Evolutionary conservation across 2,329 filamentous ascomycete species (phyloP), one percentile per base, ranked within the genome.

Genomic region (Trichoderma polysporum): DNA sequence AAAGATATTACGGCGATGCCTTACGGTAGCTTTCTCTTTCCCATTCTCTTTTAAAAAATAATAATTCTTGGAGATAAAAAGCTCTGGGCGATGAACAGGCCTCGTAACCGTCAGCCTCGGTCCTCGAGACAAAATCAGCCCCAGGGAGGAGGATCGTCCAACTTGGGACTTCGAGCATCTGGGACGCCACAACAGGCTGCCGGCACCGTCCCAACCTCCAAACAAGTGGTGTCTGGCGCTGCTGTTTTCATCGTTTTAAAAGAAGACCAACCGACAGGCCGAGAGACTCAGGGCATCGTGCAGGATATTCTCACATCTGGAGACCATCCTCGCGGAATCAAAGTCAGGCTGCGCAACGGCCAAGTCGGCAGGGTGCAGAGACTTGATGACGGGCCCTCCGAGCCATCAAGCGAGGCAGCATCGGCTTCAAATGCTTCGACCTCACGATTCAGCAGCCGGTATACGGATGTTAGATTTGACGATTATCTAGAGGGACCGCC

Each of bases 241-340:
- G 69, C 74, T 4, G 91, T 94, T 62, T 90, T 88, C 57, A 91
- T 94, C 65, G 82, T 94, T 1, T 83, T 93, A 35, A 94, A 94
- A 73, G 82, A 85, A 68, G 91, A 94, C 76, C 91, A 94, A 75
- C 86, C 85, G 1, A 93, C 90, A 0, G 91, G 91, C 7, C 84
- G 85, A 53, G 88, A 92, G 72, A 91, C 92, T 1, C 80, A 83
- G 52, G 91, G 91, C 27, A 77, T 83, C 5, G 87, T 94, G 1
- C 83, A 84, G 61, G 86, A 92, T 53, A 76, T 94, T 0, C 81
- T 94, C 56, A 94, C 91, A 2, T 82, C 86, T 1, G 90, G 90
- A 29, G 87, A 94, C 71, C 91, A 94, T 73, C 90, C 90, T 2
- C 84, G 90, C 10, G 91, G 91, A 39, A 91, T 94, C 79, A 94